phyloP scores from a whole-genome alignment of 805 yeast genomes.

The Metschnikowia amazonensis region DNA sequence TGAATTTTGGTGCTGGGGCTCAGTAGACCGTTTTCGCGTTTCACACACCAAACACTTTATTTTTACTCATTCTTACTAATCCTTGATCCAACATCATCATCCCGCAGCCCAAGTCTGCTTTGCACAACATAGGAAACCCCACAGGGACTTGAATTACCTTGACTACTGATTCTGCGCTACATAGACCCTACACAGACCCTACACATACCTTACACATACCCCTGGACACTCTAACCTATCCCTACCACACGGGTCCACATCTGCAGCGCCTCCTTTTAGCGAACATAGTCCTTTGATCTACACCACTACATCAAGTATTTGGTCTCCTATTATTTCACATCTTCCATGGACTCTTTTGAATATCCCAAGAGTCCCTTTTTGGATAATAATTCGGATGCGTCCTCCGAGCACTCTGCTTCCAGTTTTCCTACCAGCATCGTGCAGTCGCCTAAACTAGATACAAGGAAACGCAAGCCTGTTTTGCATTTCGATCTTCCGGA shows the following conservation, averaged over 20 bases:
- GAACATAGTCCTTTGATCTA: not conserved
- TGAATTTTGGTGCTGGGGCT: not conserved
- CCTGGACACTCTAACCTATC: not conserved
- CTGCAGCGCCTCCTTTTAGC: not conserved
- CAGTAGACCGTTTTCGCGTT: conserved; percentile 2
- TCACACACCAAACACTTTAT: not conserved
- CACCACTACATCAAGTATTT: not conserved
- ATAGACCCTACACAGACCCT: too few relatives aligned
- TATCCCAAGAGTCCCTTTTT: conserved; percentile 19
- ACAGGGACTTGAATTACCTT: not conserved
- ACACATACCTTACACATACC: not conserved
- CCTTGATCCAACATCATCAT: not conserved
- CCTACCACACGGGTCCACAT: not conserved
- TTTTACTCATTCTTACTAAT: conserved; percentile 2
- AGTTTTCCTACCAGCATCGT: conserved; percentile 8
- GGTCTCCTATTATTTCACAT: not conserved
- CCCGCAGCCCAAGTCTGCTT: not conserved
- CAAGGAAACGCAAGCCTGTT: conserved; percentile 20
- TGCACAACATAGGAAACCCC: not conserved
- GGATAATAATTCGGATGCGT: conserved; percentile 12
- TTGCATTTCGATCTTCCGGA: conserved; percentile 32
- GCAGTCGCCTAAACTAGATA: conserved; percentile 20
- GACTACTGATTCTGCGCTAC: not conserved
- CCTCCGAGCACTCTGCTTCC: conserved; percentile 8
- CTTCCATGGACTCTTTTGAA: conserved; percentile 14